These are phyloP conservation scores for Kodamaea lidongshanica DNA, from an alignment of 805 yeast species.

Conservation along the genomic window DNA sequence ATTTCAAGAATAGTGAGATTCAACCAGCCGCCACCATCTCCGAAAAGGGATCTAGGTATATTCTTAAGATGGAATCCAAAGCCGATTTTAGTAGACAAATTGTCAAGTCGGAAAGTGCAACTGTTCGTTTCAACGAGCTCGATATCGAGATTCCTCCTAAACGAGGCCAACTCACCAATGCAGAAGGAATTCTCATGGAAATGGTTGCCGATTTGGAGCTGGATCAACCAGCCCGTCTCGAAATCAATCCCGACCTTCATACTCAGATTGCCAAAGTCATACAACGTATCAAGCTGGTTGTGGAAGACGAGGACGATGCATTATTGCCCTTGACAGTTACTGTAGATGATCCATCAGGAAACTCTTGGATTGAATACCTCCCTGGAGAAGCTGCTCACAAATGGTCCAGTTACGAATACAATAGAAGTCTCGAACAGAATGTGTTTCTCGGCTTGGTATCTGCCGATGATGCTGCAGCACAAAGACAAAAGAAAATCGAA, in stretches of 20 bases:
- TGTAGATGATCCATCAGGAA: constrained; percentile 93
- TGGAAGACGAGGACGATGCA: constrained; percentile 61
- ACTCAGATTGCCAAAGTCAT: constrained; percentile 71
- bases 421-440: constrained; percentile 83
- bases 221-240: constrained; percentile 78
- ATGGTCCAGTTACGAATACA: constrained; percentile 80
- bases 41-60: constrained; percentile 75
- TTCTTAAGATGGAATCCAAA: constrained; percentile 57
- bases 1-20: constrained; percentile 81
- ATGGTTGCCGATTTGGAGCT: constrained; percentile 73
- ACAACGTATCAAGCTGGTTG: constrained; percentile 48
- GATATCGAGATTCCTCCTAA: constrained; percentile 95
- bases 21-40: constrained; percentile 95
- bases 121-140: constrained; percentile 71
- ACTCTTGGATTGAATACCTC: constrained; percentile 87
- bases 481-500: constrained; percentile 33
- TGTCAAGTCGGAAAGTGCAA: constrained; percentile 82
- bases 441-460: constrained; percentile 76
- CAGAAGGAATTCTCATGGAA: constrained; percentile 82
- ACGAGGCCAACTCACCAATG: constrained; percentile 86
- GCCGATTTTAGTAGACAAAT: constrained; percentile 85
- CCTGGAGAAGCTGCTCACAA: constrained; percentile 87
- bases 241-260: constrained; percentile 65
- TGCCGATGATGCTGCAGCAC: constrained; percentile 52
- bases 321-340: constrained; percentile 66